These are phyloP conservation scores for Trametes villosa DNA, from an alignment of 768 basidiomycete species.

Conservation along the genomic window DNA sequence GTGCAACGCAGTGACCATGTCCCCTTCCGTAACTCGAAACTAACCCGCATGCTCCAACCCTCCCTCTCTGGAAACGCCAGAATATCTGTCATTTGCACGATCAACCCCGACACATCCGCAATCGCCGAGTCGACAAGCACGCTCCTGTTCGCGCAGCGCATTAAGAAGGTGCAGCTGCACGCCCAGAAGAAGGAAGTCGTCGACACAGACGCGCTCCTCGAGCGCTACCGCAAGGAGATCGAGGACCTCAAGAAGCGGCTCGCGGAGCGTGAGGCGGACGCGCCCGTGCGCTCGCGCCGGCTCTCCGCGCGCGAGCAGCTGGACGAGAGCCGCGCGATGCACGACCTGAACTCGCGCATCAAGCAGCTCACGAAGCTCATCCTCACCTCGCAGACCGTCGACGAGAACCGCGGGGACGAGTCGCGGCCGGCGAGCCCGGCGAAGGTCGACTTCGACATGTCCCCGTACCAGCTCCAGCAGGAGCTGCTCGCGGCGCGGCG, in stretches of 20 bases:
- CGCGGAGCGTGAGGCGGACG: constrained; percentile 69
- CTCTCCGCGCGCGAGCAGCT: constrained; percentile 67
- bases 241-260: constrained; percentile 83
- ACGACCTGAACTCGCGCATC: constrained; percentile 78
- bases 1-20: constrained; percentile 72
- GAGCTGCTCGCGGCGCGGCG: constrained; percentile 79
- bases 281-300: constrained; percentile 46
- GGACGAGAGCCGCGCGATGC: constrained; percentile 85
- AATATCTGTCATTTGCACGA: constrained; percentile 94
- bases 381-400: constrained; percentile 83
- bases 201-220: constrained; percentile 91
- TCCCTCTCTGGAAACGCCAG: constrained; percentile 94
- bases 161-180: constrained; percentile 87
- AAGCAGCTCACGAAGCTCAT: constrained; percentile 85
- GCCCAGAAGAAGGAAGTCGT: constrained; percentile 94
- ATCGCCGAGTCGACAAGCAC: constrained; percentile 88
- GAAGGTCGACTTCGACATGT: constrained; percentile 90
- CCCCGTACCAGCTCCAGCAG: constrained; percentile 90
- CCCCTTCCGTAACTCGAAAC: constrained; percentile 93
- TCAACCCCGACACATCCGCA: constrained; percentile 83
- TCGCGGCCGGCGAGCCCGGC: constrained; percentile 81
- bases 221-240: constrained; percentile 93
- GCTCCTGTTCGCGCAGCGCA: constrained; percentile 86
- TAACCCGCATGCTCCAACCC: constrained; percentile 93
- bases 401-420: constrained; percentile 67